Evolutionary conservation across 768 basidiomycete species (phyloP).

Genomic region (Russula dissimulans): DNA sequence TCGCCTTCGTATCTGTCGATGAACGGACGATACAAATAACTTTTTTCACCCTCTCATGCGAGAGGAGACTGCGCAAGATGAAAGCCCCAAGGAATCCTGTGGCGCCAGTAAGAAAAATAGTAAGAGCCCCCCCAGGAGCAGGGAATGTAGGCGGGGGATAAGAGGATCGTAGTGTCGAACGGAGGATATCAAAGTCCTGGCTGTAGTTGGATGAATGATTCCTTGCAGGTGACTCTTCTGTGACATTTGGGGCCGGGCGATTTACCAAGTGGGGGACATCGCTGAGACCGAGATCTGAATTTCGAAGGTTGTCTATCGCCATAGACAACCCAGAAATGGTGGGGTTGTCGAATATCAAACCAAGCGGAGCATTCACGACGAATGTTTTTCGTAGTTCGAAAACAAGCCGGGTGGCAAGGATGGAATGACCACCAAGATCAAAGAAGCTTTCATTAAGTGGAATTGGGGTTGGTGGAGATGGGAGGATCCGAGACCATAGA

Average conservation of each 20-base stretch:
- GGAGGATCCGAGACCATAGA: constrained; percentile 81
- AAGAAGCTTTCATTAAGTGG: constrained; percentile 94
- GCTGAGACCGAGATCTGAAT: constrained; percentile 72
- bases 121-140: constrained; percentile 45
- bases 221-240: not conserved
- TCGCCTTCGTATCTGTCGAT: constrained; percentile 46
- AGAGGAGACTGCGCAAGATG: constrained; percentile 72
- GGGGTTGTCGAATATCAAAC: constrained; percentile 84
- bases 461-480: constrained; percentile 66
- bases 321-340: constrained; percentile 70
- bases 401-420: constrained; percentile 92
- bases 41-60: constrained; percentile 59
- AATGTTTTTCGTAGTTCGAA: constrained; percentile 94
- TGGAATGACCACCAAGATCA: constrained; percentile 96
- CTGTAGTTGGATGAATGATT: constrained; percentile 33
- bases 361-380: constrained; percentile 82
- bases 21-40: constrained; percentile 92
- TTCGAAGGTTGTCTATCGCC: constrained; percentile 65
- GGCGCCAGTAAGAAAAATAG: constrained; percentile 92
- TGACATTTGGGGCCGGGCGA: not conserved
- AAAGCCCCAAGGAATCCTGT: constrained; percentile 97
- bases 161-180: constrained; percentile 45
- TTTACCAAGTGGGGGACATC: constrained; percentile 23
- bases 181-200: constrained; percentile 61
- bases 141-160: constrained; percentile 58